phyloP scores from a whole-genome alignment of 257 asterid genomes.

The Petrea volubilis region DNA sequence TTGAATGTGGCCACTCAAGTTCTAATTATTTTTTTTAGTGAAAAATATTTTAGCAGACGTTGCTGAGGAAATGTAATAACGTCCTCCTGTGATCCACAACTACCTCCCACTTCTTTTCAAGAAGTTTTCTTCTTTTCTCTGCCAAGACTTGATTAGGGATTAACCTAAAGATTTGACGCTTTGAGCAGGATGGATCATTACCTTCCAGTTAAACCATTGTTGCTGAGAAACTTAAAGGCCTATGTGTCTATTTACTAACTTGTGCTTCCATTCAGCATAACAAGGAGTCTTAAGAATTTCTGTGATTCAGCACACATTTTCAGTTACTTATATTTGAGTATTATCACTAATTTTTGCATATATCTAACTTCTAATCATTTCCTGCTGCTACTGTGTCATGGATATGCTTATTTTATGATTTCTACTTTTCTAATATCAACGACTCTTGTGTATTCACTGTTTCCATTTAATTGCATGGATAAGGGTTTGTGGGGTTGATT shows the following conservation, averaged over 20 bases:
- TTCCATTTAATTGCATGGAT: not conserved
- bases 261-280: not conserved
- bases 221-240: not conserved
- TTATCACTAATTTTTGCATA: not conserved
- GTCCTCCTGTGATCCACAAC: not conserved
- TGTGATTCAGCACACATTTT: no score
- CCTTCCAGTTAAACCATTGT: not conserved
- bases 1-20: not conserved
- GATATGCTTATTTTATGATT: constrained; percentile 4
- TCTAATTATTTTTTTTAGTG: no score
- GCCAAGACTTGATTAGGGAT: not conserved
- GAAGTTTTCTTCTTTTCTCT: constrained; percentile 9
- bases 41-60: no score
- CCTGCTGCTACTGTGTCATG: constrained; percentile 5
- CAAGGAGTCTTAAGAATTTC: not conserved
- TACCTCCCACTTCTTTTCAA: not conserved
- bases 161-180: not conserved
- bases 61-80: no score
- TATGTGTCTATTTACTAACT: not conserved
- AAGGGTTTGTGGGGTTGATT: constrained; percentile 1
- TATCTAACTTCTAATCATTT: not conserved
- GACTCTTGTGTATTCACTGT: not conserved
- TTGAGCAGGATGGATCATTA: not conserved
- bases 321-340: not conserved
- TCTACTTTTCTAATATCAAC: not conserved